phyloP scores from a whole-genome alignment of 495 filamentous ascomycete genomes.

The Talaromyces borbonicus region DNA sequence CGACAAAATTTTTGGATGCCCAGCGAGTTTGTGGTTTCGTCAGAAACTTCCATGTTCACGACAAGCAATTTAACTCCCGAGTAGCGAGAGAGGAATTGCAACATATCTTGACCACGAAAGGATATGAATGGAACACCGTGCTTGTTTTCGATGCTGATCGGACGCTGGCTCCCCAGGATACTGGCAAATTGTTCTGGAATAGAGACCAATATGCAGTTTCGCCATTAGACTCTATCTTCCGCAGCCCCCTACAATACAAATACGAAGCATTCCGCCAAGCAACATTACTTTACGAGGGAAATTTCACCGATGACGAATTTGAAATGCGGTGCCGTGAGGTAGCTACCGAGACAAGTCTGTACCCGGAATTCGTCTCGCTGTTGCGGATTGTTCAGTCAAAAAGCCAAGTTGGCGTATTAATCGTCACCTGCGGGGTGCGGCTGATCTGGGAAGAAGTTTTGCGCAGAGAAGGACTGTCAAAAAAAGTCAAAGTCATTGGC shows the following conservation, averaged over 20 bases:
- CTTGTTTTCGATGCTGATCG: conserved; percentile 51
- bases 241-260: conserved; percentile 39
- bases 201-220: conserved; percentile 9
- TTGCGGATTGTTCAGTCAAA: conserved; percentile 26
- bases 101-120: too few species aligned
- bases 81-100: too few species aligned
- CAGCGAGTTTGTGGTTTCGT: too few species aligned
- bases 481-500: conserved; percentile 43
- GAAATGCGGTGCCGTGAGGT: conserved; percentile 38
- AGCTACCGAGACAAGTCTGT: conserved; percentile 32
- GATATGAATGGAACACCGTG: too few species aligned
- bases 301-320: conserved; percentile 29
- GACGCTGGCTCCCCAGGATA: conserved; percentile 46
- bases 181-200: conserved; percentile 45
- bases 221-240: conserved; percentile 30
- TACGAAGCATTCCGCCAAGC: conserved; percentile 50
- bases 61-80: too few species aligned
- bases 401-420: conserved; percentile 36
- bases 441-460: conserved; percentile 50
- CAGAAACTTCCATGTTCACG: too few species aligned
- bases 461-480: conserved; percentile 30
- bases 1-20: too few species aligned
- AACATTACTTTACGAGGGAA: conserved; percentile 45
- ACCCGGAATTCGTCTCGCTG: conserved; percentile 39
- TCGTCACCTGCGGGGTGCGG: conserved; percentile 49